Percentiles rank a stretch among this genome's conserved stretches.
Conservation (phyloP, 1,284 basidiomycete genomes). For the Mycena citricolor region DNA sequence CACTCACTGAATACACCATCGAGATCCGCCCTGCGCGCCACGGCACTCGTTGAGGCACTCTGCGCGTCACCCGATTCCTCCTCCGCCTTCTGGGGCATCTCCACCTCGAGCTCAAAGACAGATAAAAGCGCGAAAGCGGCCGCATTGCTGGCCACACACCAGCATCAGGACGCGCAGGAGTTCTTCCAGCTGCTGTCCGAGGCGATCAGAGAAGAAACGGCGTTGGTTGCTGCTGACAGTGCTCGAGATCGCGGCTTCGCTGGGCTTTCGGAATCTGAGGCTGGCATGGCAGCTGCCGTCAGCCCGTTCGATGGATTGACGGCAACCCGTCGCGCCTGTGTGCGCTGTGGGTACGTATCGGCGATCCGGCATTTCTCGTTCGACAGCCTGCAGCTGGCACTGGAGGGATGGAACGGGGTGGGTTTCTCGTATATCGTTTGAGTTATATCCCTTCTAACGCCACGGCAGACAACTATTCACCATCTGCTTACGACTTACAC, state of each 20-base stretch:
- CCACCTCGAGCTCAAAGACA: conserved; percentile 54
- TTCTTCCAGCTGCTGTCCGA: conserved; percentile 90
- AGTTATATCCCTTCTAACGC: too few relatives aligned
- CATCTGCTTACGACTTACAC: conserved; percentile 81
- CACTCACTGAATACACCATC: conserved; percentile 29
- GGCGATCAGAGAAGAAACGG: conserved; percentile 79
- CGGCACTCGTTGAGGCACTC: conserved; percentile 21
- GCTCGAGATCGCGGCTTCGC: conserved; percentile 63
- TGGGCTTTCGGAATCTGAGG: conserved; percentile 30
- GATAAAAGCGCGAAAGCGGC: conserved; percentile 1
- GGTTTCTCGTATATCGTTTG: too few relatives aligned
- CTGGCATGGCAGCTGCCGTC: conserved; percentile 46
- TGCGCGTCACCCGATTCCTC: conserved; percentile 43
- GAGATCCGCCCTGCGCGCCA: conserved; percentile 8
- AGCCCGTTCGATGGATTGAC: conserved; percentile 81
- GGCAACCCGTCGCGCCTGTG: conserved; percentile 79
- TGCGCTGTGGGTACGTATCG: conserved; percentile 83
- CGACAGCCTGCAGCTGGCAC: conserved; percentile 77
- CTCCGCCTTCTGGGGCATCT: conserved; percentile 40
- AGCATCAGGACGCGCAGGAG: conserved; percentile 95
- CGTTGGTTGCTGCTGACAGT: conserved; percentile 63
- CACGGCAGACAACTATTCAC: conserved; percentile 40
- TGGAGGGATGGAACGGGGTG: conserved; percentile 32
- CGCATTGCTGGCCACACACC: conserved; percentile 76
- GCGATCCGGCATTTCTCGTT: conserved; percentile 86